Evolutionary conservation across 1,284 basidiomycete species (phyloP), one percentile per base, ranked within the genome.

Genomic region (Apiotrichum gamsii): DNA sequence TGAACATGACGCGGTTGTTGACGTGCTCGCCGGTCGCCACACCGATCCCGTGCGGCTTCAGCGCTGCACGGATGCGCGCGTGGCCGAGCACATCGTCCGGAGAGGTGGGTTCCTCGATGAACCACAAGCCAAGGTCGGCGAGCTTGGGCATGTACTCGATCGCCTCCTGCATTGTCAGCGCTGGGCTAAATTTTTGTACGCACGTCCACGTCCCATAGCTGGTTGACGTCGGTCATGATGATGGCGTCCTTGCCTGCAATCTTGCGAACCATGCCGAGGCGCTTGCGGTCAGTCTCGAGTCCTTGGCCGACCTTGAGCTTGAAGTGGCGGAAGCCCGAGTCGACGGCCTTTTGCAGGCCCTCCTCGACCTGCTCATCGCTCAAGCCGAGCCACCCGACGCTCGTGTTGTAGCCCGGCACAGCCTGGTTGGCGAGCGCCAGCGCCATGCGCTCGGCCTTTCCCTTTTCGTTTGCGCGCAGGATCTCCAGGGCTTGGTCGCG

Each of bases 21-120:
- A 87, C 87, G 62, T 95, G 90, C 72, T 95, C 90, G 41, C 90
- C 90, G 0, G 90, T 94, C 2, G 90, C 90, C 34, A 94, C 90
- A 36, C 89, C 88, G 55, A 95, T 90, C 0, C 84, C 84, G 63
- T 85, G 73, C n/a, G 84, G 85, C 65, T 84, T 84, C 46, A 91
- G 77, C 2, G 64, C 70, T 37, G 65, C 67, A 32, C 75, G 71
- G 49, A 77, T 76, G 13, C 61, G 58, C 16, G 74, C 74, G 52
- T 76, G 75, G 3, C 74, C 85, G 59, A 73, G 60, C 69, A 69
- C 39, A 80, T 93, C 89, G 62, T 93, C 90, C 1, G 87, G 90
- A 0, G 89, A 88, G 0, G 90, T 93, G 0, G 90, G 90, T 66
- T 93, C 89, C 64, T 93, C 90, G 60, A 93, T 93, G 74, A 90